Evolutionary conservation across 2,329 filamentous ascomycete genomes (phyloP).

Genomic region (Colletotrichum ledebouriae): DNA sequence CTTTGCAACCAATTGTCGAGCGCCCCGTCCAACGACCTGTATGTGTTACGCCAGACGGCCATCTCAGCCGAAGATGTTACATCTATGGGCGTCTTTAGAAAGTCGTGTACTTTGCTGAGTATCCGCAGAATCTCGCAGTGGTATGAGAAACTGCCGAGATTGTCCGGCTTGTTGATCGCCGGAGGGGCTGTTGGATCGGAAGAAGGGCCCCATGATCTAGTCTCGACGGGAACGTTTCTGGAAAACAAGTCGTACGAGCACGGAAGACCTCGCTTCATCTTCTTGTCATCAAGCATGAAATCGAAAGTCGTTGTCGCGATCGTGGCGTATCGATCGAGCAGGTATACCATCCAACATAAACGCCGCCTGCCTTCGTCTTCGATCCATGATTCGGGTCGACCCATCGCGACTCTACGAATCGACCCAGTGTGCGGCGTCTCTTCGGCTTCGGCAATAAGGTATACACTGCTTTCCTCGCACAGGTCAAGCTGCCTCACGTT

Average conservation of each 20-base stretch:
- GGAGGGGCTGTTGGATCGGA: conserved; percentile 46
- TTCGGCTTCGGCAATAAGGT: conserved; percentile 51
- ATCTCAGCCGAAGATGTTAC: conserved; percentile 55
- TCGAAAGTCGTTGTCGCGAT: conserved; percentile 57
- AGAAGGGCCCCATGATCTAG: conserved; percentile 48
- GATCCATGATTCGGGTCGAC: conserved; percentile 58
- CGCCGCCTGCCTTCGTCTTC: conserved; percentile 59
- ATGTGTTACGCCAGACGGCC: conserved; percentile 57
- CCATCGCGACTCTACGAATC: conserved; percentile 51
- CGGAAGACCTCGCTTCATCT: conserved; percentile 57
- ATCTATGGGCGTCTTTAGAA: conserved; percentile 57
- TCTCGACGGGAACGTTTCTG: conserved; percentile 58
- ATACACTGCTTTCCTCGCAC: conserved; percentile 56
- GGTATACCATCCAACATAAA: conserved; percentile 61
- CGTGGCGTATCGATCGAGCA: conserved; percentile 59
- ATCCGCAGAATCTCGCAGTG: conserved; percentile 61
- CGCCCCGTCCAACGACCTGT: conserved; percentile 55
- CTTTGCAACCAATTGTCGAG: conserved; percentile 59
- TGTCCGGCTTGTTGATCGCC: conserved; percentile 55
- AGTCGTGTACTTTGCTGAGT: conserved; percentile 58
- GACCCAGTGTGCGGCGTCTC: conserved; percentile 53
- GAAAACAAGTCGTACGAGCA: conserved; percentile 62
- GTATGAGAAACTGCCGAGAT: conserved; percentile 60
- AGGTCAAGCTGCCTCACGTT: conserved; percentile 56
- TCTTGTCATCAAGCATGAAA: conserved; percentile 56